phyloP scores from a whole-genome alignment of 495 filamentous ascomycete species.

The Hypomontagnella submonticulosa region DNA sequence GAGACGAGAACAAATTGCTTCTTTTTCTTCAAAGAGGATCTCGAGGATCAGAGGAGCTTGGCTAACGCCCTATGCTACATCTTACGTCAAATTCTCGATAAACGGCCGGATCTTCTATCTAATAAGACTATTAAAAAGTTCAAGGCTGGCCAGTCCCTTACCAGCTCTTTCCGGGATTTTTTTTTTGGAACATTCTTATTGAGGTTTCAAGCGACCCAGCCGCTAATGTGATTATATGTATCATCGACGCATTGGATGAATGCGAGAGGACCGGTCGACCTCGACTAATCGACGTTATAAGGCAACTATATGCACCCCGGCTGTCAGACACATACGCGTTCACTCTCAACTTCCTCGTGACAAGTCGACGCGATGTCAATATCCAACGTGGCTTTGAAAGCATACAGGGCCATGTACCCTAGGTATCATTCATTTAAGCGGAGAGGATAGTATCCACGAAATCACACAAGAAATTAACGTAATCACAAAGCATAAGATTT shows the following conservation, averaged over 20 bases:
- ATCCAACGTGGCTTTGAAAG: conserved; percentile 51
- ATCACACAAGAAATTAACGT: conserved; percentile 59
- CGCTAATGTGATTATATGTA: conserved; percentile 59
- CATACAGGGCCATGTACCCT: conserved; percentile 39
- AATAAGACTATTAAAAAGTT: conserved; percentile 44
- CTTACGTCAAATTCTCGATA: conserved; percentile 60
- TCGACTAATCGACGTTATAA: conserved; percentile 28
- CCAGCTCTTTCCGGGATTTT: conserved; percentile 47
- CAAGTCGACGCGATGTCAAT: conserved; percentile 58
- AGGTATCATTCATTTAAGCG: conserved; percentile 55
- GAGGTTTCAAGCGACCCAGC: conserved; percentile 45
- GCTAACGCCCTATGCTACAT: conserved; percentile 56
- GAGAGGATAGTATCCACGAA: conserved; percentile 49
- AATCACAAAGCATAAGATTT: too few relatives aligned
- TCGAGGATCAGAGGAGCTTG: conserved; percentile 55
- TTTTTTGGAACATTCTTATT: conserved; percentile 58
- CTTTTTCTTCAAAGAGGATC: conserved; percentile 70
- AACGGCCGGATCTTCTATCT: conserved; percentile 46
- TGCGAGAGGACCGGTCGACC: conserved; percentile 38
- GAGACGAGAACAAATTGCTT: conserved; percentile 52
- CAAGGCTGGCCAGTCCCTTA: conserved; percentile 37
- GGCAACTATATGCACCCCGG: conserved; percentile 23
- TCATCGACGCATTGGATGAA: conserved; percentile 63
- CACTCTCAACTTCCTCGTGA: conserved; percentile 60
- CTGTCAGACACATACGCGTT: neutral